A percentile compares a stretch with the other conserved stretches of the same genome.
phyloP scores from a whole-genome alignment of 108 stramenopile genomes.

The Seminavis robusta region DNA sequence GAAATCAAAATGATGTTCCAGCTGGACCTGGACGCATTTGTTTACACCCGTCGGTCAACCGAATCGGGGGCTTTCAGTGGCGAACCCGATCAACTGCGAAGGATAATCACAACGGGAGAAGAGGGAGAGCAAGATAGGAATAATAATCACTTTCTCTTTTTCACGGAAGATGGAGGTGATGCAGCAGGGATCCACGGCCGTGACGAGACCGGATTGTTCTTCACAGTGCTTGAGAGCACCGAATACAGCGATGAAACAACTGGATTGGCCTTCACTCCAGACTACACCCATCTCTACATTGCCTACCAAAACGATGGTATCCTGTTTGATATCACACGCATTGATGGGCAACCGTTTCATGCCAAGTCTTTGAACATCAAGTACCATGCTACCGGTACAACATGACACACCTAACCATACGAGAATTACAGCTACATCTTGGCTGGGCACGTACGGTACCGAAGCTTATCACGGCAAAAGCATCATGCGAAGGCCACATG shows the following conservation, averaged over 20 bases:
- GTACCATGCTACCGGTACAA: conserved; percentile 9
- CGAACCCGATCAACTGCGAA: conserved; percentile 29
- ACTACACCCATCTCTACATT: conserved; percentile 46
- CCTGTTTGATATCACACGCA: conserved; percentile 38
- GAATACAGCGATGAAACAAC: conserved; percentile 37
- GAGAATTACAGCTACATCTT: no score
- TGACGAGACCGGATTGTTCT: conserved; percentile 23
- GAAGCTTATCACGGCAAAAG: no score
- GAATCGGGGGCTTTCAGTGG: conserved; percentile 18
- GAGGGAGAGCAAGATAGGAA: no score
- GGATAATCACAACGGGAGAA: conserved; percentile 5
- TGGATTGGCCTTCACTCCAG: conserved; percentile 59
- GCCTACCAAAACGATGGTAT: conserved; percentile 42
- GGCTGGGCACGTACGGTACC: no score
- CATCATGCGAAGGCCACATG: no score
- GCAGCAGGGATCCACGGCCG: conserved; percentile 40
- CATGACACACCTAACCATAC: no score
- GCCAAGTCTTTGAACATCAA: conserved; percentile 18
- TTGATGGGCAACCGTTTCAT: conserved; percentile 44
- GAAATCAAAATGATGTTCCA: conserved; percentile 22
- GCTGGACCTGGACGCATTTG: conserved; percentile 22
- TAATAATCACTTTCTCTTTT: conserved; percentile 52
- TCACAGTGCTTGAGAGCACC: conserved; percentile 32
- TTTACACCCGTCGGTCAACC: conserved; percentile 16
- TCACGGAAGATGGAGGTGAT: conserved; percentile 45